These are phyloP conservation scores for Batrachochytrium dendrobatidis DNA, from an alignment of 371 early-diverging fungal genomes.

Conservation along the genomic window DNA sequence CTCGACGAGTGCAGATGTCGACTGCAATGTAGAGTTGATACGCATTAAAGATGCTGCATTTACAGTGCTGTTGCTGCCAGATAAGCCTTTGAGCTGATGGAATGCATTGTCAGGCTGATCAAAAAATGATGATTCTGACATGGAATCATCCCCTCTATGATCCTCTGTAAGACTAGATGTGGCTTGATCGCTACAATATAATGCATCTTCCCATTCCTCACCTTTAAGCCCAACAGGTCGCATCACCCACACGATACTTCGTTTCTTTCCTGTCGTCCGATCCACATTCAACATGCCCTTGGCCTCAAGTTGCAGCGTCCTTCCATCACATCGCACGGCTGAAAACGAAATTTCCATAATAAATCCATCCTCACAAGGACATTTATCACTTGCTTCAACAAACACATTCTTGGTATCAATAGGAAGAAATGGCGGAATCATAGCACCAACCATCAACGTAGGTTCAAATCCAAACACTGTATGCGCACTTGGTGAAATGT, in stretches of 20 bases:
- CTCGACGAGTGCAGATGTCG: constrained; percentile 11
- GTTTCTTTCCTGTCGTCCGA: constrained; percentile 54
- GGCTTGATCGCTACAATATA: not conserved
- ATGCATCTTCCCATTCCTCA: constrained; percentile 34
- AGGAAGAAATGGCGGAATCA: constrained; percentile 23
- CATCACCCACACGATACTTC: constrained; percentile 81
- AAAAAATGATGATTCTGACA: too few species aligned
- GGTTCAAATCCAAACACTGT: constrained; percentile 43
- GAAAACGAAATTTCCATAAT: constrained; percentile 71
- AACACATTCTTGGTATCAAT: constrained; percentile 48
- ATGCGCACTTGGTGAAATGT: constrained; percentile 31
- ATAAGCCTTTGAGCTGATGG: too few species aligned
- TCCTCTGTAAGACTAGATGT: not conserved
- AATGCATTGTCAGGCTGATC: too few species aligned
- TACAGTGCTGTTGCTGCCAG: too few species aligned
- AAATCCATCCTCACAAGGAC: constrained; percentile 58
- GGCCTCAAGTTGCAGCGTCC: constrained; percentile 67
- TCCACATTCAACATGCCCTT: constrained; percentile 88
- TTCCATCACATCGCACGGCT: constrained; percentile 48
- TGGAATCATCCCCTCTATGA: constrained; percentile 8
- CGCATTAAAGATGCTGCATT: not conserved
- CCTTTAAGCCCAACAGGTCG: constrained; percentile 45
- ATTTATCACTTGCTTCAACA: constrained; percentile 56
- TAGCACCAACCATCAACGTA: constrained; percentile 30
- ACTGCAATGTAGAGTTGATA: constrained; percentile 1